Percentiles rank a stretch among this genome's conserved stretches.
Conservation (phyloP, 139 green algal species). For the Picochlorum costavermella region DNA sequence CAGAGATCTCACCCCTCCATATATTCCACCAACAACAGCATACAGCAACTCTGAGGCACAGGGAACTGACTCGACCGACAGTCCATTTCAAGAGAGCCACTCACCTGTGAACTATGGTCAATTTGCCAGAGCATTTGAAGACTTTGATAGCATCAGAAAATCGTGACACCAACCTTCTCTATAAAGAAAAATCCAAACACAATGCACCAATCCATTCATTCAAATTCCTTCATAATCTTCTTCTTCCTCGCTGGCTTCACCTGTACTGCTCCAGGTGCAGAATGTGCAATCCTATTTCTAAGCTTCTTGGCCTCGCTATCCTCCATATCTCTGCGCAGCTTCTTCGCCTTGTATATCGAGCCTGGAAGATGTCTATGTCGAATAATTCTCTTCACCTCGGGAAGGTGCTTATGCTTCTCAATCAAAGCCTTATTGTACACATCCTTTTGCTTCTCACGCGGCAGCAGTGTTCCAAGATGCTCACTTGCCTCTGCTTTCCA, state of each 20-base stretch:
- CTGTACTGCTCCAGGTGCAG: slow-evolving; percentile 58
- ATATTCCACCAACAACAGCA: neutral
- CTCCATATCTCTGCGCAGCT: slow-evolving; percentile 53
- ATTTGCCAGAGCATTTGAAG: no score
- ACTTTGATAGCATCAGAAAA: no score
- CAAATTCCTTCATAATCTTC: slow-evolving; percentile 76
- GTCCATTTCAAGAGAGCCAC: neutral
- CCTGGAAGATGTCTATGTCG: slow-evolving; percentile 79
- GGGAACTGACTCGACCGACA: neutral
- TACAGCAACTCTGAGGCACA: neutral
- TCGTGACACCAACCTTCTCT: no score
- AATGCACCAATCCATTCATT: slow-evolving; percentile 34
- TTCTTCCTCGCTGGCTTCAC: slow-evolving; percentile 81
- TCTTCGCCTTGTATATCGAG: slow-evolving; percentile 77
- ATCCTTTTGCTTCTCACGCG: slow-evolving; percentile 74
- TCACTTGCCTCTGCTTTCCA: slow-evolving; percentile 75
- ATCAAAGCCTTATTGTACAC: slow-evolving; percentile 76
- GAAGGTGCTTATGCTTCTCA: slow-evolving; percentile 91
- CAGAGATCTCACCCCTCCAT: slow-evolving; percentile 45
- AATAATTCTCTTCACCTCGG: slow-evolving; percentile 85
- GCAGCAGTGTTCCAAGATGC: slow-evolving; percentile 79
- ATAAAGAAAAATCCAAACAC: no score
- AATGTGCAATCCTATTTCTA: slow-evolving; percentile 66
- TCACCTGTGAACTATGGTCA: no score
- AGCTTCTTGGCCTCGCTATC: slow-evolving; percentile 71